Percentiles rank a stretch among this genome's conserved stretches.
phyloP scores from a whole-genome alignment of 805 yeast species.

The Sugiyamaella lignohabitans region DNA sequence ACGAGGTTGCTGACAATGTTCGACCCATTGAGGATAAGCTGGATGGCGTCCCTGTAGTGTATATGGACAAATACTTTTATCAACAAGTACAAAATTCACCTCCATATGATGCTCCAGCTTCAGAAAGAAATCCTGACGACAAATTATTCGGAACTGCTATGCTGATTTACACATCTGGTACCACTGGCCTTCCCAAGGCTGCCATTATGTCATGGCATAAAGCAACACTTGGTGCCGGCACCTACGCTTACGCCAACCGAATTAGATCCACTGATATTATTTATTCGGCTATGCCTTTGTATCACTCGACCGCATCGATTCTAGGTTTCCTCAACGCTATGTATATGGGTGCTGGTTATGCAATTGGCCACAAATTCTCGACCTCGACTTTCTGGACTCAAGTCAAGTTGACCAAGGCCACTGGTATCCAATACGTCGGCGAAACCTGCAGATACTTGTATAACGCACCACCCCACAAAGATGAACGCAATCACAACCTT shows the following conservation, averaged over 20 bases:
- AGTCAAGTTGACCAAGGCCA: conserved; percentile 60
- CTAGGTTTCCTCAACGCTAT: conserved; percentile 73
- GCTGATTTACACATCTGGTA: conserved; percentile 86
- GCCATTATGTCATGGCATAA: conserved; percentile 92
- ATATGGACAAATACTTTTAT: conserved; percentile 41
- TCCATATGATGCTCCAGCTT: conserved; percentile 45
- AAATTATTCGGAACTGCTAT: conserved; percentile 58
- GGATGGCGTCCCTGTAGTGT: conserved; percentile 20
- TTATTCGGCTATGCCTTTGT: conserved; percentile 90
- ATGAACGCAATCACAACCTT: conserved; percentile 54
- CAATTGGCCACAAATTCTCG: conserved; percentile 75
- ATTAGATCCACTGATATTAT: conserved; percentile 50
- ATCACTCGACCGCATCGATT: conserved; percentile 90
- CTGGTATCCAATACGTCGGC: conserved; percentile 89
- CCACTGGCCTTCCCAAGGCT: conserved; percentile 91
- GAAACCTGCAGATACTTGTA: conserved; percentile 85
- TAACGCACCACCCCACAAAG: conserved; percentile 55
- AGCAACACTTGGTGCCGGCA: conserved; percentile 58
- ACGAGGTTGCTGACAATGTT: conserved; percentile 52
- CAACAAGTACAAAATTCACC: conserved; percentile 36
- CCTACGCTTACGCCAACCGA: conserved; percentile 65
- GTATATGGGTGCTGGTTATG: conserved; percentile 67
- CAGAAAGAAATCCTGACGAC: conserved; percentile 49
- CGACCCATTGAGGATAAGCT: conserved; percentile 43
- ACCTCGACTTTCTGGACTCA: conserved; percentile 87